Percentiles rank a stretch among this genome's conserved stretches.
Conservation (phyloP, 257 asterid genomes). For the Primulina tabacum region DNA sequence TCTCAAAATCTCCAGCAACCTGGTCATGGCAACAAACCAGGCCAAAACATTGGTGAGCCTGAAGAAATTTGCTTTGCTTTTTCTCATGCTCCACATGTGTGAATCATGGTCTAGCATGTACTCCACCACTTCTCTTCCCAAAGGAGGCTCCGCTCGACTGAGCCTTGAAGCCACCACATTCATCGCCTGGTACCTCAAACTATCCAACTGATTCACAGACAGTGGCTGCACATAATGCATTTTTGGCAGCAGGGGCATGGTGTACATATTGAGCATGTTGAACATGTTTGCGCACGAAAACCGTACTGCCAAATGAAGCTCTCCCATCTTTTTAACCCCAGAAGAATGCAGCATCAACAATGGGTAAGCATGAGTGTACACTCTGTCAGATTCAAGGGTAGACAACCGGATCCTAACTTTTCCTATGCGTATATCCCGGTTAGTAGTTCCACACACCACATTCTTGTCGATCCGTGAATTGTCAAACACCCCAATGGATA, state of each 20-base stretch:
- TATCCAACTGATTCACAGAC: constrained; percentile 65
- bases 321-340: constrained; percentile 91
- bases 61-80: constrained; percentile 87
- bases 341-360: constrained; percentile 74
- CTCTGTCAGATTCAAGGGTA: constrained; percentile 70
- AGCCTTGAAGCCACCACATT: constrained; percentile 75
- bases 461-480: constrained; percentile 65
- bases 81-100: constrained; percentile 96
- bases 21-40: constrained; percentile 47
- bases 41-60: constrained; percentile 63
- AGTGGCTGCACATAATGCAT: constrained; percentile 88
- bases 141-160: constrained; percentile 76
- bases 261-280: constrained; percentile 64
- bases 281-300: constrained; percentile 72
- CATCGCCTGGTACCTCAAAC: constrained; percentile 75
- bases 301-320: constrained; percentile 82
- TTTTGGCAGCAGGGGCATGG: constrained; percentile 74
- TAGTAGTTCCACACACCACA: constrained; percentile 24
- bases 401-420: constrained; percentile 78
- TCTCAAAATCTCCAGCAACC: constrained; percentile 49
- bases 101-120: constrained; percentile 93
- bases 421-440: constrained; percentile 65
- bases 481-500: constrained; percentile 76
- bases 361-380: constrained; percentile 85
- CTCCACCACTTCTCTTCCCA: constrained; percentile 80